phyloP scores from a whole-genome alignment of 805 yeast species.

The Wickerhamomyces rabaulensis region DNA sequence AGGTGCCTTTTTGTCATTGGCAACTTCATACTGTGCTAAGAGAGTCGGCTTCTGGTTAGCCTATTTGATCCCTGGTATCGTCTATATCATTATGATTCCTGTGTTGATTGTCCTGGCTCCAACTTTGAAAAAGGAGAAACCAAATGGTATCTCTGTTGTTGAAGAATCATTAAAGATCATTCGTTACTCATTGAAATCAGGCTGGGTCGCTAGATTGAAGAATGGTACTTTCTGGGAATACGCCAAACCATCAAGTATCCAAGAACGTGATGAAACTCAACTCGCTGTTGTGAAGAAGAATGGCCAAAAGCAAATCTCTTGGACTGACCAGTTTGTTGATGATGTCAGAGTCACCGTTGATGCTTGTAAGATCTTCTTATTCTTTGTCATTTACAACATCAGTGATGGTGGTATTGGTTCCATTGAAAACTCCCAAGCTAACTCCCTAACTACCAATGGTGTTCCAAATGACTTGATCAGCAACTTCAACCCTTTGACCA shows the following conservation, averaged over 20 bases:
- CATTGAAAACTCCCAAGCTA: constrained; percentile 44
- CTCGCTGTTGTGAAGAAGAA: constrained; percentile 10
- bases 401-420: constrained; percentile 56
- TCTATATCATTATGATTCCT: constrained; percentile 45
- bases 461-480: constrained; percentile 76
- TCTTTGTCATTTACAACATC: constrained; percentile 73
- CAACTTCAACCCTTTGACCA: constrained; percentile 67
- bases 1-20: constrained; percentile 68
- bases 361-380: constrained; percentile 68
- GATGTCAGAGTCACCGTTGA: constrained; percentile 58
- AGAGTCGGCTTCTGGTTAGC: constrained; percentile 70
- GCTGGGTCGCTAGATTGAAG: constrained; percentile 36
- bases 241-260: constrained; percentile 55
- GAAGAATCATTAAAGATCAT: constrained; percentile 36
- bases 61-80: constrained; percentile 58
- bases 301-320: constrained; percentile 27
- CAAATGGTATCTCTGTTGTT: constrained; percentile 34
- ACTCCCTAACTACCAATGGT: constrained; percentile 64
- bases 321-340: constrained; percentile 68
- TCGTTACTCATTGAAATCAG: constrained; percentile 34
- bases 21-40: constrained; percentile 65
- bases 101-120: constrained; percentile 33
- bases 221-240: constrained; percentile 41
- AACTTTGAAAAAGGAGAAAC: constrained; percentile 20
- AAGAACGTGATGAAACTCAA: constrained; percentile 31